Conservation (phyloP, 257 asterid genomes). For the Thymus quinquecostatus region DNA sequence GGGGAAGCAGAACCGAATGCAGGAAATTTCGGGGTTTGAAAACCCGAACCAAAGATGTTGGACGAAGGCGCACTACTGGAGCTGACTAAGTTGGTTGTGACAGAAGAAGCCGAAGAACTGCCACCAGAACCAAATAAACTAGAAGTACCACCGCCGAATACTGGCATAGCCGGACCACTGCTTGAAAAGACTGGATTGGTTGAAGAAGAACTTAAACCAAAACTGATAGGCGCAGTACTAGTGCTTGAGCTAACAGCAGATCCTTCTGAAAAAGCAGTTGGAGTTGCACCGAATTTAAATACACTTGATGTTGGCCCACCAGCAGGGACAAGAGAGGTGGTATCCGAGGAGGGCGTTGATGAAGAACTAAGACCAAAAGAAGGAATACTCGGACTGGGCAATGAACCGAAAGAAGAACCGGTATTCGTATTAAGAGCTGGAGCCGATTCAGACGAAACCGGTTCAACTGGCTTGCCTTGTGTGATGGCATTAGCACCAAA, state of each 20-base stretch:
- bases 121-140: constrained; percentile 44
- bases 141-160: constrained; percentile 34
- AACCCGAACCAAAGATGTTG: constrained; percentile 45
- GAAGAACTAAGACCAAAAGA: constrained; percentile 45
- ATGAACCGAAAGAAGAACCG: constrained; percentile 37
- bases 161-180: constrained; percentile 21
- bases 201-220: too few relatives aligned
- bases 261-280: constrained; percentile 34
- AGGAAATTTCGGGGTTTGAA: constrained; percentile 46
- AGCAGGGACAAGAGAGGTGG: constrained; percentile 38
- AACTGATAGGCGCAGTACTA: constrained; percentile 36
- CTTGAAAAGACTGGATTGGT: too few relatives aligned
- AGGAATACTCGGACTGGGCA: constrained; percentile 28
- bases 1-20: constrained; percentile 48
- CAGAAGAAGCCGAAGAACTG: constrained; percentile 47
- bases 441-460: constrained; percentile 38
- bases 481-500: constrained; percentile 33
- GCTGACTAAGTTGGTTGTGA: constrained; percentile 32
- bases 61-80: constrained; percentile 36
- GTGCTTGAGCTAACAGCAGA: constrained; percentile 41
- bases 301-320: constrained; percentile 39
- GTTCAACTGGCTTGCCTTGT: constrained; percentile 38
- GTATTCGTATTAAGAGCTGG: constrained; percentile 35
- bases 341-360: constrained; percentile 46
- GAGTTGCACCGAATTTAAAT: constrained; percentile 43